Evolutionary conservation across 1,139 yeast genomes (phyloP), one percentile per base, ranked within the genome.

Genomic region (Sugiyamaella paludigena): DNA sequence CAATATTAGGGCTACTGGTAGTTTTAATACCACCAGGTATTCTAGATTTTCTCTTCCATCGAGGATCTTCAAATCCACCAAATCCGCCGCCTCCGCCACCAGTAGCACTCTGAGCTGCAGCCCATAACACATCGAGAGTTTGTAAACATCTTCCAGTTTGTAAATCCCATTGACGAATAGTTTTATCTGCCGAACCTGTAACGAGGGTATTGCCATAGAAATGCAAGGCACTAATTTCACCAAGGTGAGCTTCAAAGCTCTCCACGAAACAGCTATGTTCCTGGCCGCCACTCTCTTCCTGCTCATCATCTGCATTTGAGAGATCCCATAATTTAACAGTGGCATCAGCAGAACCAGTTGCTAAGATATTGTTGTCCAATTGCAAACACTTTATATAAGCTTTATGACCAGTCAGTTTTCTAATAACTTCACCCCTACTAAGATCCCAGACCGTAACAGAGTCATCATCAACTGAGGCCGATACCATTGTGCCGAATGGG

Each of bases 371-470:
- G 28, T 76, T 77, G 40, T 78, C 77, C 72, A 81, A 71, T 56
- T 80, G 83, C 62, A 83, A 67, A 55, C 84, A 80, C 45, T 71
- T 72, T 4, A 83, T 83, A 4, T 80, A 70, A 0, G 85, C 80
- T 12, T 65, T 60, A 49, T 68, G 73, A 7, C 73, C 72, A 12
- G 48, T 56, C 5, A 69, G 58, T 12, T 56, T 47, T 4, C 63
- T 63, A 15, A 59, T 50, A 15, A 59, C 58, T 60, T 70, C 76
- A 44, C 75, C 80, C 50, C 76, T 71, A 53, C 77, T 77, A 66
- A 77, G 69, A 69, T 89, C 96, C 96, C 97, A 88, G 6, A 91
- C 86, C 55, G 86, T 78, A 8, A 88, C 86, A 1, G 88, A 82
- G 63, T 83, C 87, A 66, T 88, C 96, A 66, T 88, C 96, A 58